These are phyloP conservation scores for Emergomyces orientalis DNA, from an alignment of 2,329 filamentous ascomycete genomes.

Conservation along the genomic window DNA sequence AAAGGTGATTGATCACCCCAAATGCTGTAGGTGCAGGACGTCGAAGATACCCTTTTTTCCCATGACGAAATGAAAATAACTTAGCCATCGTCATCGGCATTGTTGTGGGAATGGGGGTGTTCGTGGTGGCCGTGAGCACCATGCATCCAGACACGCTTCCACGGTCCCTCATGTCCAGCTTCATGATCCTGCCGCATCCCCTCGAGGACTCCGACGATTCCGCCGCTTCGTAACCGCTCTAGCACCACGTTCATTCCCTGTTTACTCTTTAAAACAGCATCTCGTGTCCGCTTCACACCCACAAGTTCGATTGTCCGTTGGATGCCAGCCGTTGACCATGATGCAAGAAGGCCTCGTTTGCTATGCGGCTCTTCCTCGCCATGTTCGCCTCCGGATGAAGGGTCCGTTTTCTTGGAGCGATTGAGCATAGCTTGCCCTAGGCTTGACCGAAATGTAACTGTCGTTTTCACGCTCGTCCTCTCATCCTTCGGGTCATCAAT, in stretches of 20 bases:
- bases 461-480: conserved; percentile 50
- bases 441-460: conserved; percentile 52
- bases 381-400: conserved; percentile 27
- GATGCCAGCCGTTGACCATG: conserved; percentile 50
- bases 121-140: conserved; percentile 19
- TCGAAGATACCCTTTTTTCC: not conserved
- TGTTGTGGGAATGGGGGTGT: conserved; percentile 5
- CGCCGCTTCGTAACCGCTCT: conserved; percentile 54
- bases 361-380: conserved; percentile 43
- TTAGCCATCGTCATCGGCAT: conserved; percentile 8
- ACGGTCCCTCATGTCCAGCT: conserved; percentile 29
- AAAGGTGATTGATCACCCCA: not conserved
- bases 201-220: conserved; percentile 59
- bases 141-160: conserved; percentile 35
- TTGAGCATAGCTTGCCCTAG: conserved; percentile 49
- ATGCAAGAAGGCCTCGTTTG: conserved; percentile 49
- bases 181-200: conserved; percentile 57
- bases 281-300: conserved; percentile 50
- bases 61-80: not conserved
- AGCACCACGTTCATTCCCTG: conserved; percentile 60
- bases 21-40: not conserved
- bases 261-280: conserved; percentile 53
- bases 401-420: conserved; percentile 31
- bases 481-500: conserved; percentile 33
- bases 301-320: conserved; percentile 57